phyloP scores from a whole-genome alignment of 257 asterid genomes.

The Paulownia fortunei region DNA sequence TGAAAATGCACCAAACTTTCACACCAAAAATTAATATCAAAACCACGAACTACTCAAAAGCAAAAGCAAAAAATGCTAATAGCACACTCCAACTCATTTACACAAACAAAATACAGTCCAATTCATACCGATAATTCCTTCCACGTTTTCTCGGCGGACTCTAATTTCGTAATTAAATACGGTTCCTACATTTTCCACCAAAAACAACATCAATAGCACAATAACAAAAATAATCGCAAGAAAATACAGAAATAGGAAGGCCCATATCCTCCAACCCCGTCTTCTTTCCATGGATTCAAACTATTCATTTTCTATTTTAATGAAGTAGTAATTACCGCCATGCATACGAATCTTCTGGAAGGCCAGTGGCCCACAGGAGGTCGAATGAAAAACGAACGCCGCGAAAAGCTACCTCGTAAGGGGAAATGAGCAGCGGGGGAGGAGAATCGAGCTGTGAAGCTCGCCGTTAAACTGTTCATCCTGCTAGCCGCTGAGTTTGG shows the following conservation, averaged over 20 bases:
- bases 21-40: background rate
- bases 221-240: background rate
- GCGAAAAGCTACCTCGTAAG: constrained; percentile 26
- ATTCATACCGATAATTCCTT: constrained; percentile 87
- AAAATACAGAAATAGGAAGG: background rate
- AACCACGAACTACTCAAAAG: constrained; percentile 10
- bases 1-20: background rate
- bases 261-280: background rate
- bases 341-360: constrained; percentile 64
- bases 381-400: constrained; percentile 26
- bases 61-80: background rate
- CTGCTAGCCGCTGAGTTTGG: constrained; percentile 26
- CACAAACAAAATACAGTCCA: background rate
- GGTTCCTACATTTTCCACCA: constrained; percentile 75
- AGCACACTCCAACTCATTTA: constrained; percentile 4
- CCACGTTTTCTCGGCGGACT: constrained; percentile 97
- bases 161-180: constrained; percentile 80
- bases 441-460: constrained; percentile 55
- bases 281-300: constrained; percentile 11
- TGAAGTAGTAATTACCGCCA: constrained; percentile 68
- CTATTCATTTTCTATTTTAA: background rate
- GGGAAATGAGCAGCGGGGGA: constrained; percentile 55
- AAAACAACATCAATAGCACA: constrained; percentile 21
- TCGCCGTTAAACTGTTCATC: constrained; percentile 68
- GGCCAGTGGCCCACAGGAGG: constrained; percentile 43